Base-by-base conservation (phyloP, 441 rosid species). In the Gossypium davidsonii region DNA sequence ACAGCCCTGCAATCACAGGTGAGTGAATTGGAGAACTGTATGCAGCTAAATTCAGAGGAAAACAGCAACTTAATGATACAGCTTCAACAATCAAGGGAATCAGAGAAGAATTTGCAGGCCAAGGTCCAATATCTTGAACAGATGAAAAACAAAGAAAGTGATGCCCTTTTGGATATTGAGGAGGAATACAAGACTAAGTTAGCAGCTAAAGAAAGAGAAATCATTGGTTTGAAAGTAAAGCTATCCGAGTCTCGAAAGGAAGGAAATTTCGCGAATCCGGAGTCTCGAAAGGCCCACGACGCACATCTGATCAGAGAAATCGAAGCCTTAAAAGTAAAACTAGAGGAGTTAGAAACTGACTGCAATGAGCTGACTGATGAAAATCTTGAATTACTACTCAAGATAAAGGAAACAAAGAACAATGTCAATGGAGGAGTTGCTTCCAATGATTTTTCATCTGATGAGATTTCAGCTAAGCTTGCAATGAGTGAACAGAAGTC, bases 331-430 rank as follows among this genome's bases (percentile, higher is more conserved):
- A 80, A 79, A 75, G 81, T 70, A 63, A 84, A 87, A 70, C 77
- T 87, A 72, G 86, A 77, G 76, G 93, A 87, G 74, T 79, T 85
- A 39, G 91, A 87, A 75, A 75, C 74, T 44, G 93, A 89, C 61
- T 89, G 90, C 73, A 79, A 80, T 62, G 93, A 89, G 85, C 79
- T 87, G 71, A 89, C 93, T 15, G 86, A 89, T 14, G 93, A 89
- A 79, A 89, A 89, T 66, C 80, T 89, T 55, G 83, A 82, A 69
- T 84, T 87, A 51, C 77, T 89, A 44, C 52, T 80, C 77, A 80
- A 77, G 81, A 76, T 85, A 2, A 83, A 89, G 83, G 86, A 83
- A 58, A 73, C 65, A 49, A 83, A 70, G 72, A 68, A 49, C 34
- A 72, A 58, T 39, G 73, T 81, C 26, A 21, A 7, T 9, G 79